These are phyloP conservation scores for Geotrichum fermentans DNA, from an alignment of 1,139 yeast genomes.

Conservation along the genomic window DNA sequence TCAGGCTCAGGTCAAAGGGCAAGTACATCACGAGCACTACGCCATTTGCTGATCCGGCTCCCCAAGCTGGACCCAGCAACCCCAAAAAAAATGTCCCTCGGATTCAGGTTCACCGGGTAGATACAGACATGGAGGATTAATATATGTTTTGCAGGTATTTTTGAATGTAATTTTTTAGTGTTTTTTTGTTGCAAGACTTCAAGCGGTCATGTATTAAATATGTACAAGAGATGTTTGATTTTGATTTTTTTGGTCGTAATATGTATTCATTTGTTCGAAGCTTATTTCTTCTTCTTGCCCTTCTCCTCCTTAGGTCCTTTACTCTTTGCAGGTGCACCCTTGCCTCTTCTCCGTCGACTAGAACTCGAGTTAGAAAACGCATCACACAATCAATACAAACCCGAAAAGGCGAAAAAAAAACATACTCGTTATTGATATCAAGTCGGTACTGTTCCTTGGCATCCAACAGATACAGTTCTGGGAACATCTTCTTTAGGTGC, in stretches of 20 bases:
- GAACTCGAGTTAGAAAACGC: neutral
- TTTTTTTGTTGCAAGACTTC: neutral
- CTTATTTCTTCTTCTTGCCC: constrained; percentile 36
- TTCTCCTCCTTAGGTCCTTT: constrained; percentile 40
- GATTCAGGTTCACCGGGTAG: neutral
- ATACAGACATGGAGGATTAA: neutral
- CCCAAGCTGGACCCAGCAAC: neutral
- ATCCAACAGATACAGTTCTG: constrained; percentile 59
- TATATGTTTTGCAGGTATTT: neutral
- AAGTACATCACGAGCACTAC: neutral
- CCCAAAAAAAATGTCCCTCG: neutral
- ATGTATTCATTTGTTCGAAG: too few relatives aligned
- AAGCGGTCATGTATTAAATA: neutral
- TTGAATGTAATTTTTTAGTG: too few relatives aligned
- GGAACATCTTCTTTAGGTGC: constrained; percentile 54
- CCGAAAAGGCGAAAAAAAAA: constrained; percentile 4
- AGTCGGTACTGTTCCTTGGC: constrained; percentile 61
- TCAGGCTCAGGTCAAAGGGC: neutral
- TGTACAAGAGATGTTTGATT: neutral
- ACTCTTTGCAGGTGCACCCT: constrained; percentile 87
- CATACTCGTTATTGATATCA: constrained; percentile 30
- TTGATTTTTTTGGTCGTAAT: neutral
- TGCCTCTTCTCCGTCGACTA: constrained; percentile 73
- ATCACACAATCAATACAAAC: neutral
- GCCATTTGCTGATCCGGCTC: constrained; percentile 1